Base-by-base conservation (phyloP, 306 rosid species). In the Lablab purpureus region DNA sequence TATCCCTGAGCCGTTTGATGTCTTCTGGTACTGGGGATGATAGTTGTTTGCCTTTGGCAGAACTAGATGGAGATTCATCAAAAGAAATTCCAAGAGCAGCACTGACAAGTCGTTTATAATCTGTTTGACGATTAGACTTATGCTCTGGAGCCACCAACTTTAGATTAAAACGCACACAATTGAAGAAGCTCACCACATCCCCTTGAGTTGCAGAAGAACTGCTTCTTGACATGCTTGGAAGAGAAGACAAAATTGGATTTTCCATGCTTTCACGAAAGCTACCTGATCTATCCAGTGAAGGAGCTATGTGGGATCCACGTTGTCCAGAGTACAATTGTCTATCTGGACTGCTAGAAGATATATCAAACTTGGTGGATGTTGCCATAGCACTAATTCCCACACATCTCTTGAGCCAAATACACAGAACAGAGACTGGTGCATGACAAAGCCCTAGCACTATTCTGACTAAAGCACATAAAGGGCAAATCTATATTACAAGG, bases 291-390 rank as follows among this genome's bases (percentile, higher is more conserved):
- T 93, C 98, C 85, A 91, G 73, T 80, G 86, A 75, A 80, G 88
- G 71, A 80, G 90, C 89, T 84, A 91, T 76, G 97, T 91, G 92
- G 92, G 97, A 89, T 85, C 97, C 97, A 70, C 92, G 94, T 88
- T 88, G 94, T 86, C 92, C 97, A 83, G 84, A 60, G 85, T 90
- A 89, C 74, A 87, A 77, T 75, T 90, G 91, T 90, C 98, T 89
- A 75, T 93, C 98, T 10, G 93, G 92, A 90, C 95, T 91, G 84
- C 85, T 77, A 73, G 94, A 90, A 40, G 97, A 87, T 82, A 87
- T 75, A 76, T 91, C 97, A 86, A 87, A 91, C 89, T 91, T 93
- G 89, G 93, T 83, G 82, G 97, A 83, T 66, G 90, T 86, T 80
- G 96, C 93, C 98, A 93, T 91, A 85, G 87, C 83, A 87, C 87